Evolutionary conservation across 352 stramenopile species (phyloP), one percentile per base, ranked within the genome.

Genomic region (Phytopythium aichiense): DNA sequence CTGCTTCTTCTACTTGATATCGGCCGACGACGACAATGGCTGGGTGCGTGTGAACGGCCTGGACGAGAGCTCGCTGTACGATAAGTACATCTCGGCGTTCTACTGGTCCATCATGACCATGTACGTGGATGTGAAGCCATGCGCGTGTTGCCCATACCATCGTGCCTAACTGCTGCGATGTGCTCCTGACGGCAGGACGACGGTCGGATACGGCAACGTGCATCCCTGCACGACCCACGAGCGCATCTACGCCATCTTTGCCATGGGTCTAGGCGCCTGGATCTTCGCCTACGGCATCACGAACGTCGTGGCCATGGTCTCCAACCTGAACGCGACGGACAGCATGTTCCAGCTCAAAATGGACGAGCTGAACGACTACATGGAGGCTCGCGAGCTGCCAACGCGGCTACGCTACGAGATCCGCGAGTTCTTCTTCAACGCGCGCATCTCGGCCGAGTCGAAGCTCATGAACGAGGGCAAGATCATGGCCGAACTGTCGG

Each of bases 211-310:
- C 48, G 83, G 83, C 1, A 81, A 92, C 42, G 61, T 87, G 16
- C 72, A 87, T 16, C 68, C 79, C 9, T 67, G 61, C 13, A 88
- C 76, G 15, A 87, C 84, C 1, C 57, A 73, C 43, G 81, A 92
- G 54, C 81, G 81, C 2, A 67, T 92, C 13, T 92, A 88, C 54
- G 73, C 77, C 22, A 92, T 90, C 55, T 76, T 87, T 31, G 81
- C 79, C 0, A 91, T 92, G 84, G 63, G 90, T 11, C 64, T 88
- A 2, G 84, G 84, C 4, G 84, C 81, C n/a, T 87, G 84, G 70
- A 88, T 92, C 52, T 92, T 92, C 56, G 81, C 81, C 6, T 92
- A 92, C 60, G 84, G 81, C 20, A 92, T 92, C 71, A 92, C 84
- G 0, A 91, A 87, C 45, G 84, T 91, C 55, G 74, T 84, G 0